Base-by-base conservation (phyloP, 2,329 filamentous ascomycete genomes). In the Chaetothyriales sp. region DNA sequence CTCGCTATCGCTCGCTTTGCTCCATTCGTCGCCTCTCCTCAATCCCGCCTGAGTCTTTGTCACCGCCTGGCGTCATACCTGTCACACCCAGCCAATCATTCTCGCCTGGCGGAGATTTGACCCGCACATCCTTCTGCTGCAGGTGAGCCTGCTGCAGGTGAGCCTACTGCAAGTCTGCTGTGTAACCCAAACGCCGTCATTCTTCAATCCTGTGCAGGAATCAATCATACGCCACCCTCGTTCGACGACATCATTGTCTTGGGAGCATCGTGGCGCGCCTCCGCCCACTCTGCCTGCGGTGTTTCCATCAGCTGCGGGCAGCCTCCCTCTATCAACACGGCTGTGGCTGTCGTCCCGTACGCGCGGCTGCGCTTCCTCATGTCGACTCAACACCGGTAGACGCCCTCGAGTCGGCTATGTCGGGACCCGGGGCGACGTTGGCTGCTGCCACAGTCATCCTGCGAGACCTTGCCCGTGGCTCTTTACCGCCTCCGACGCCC, bases 371-470 rank as follows among this genome's bases (percentile, higher is more conserved):
- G 43, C 47, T 49, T 22, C 47, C 54, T 48, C 52, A 58, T 58
- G 56, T 56, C 46, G 56, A 55, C 44, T 49, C 52, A 50, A 47
- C 54, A 18, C 25, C 48, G 47, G 44, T 55, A 58, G 56, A 57
- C 48, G 50, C 43, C 6, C 47, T 50, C 18, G 18, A 48, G 43
- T 48, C 54, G 54, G 53, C 56, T 53, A 74, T 74, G 71, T 66
- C 70, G 67, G 64, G 61, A 58, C 65, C 64, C 61, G 70, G 73
- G 60, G 72, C 73, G 57, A 72, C 71, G 54, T 64, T 75, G 58
- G 65, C 66, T 60, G 71, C 70, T 54, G 71, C 71, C 55, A 65
- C 72, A 55, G 67, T 63, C 56, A 66, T 75, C 49, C 59, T 76
- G 46, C 70, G 69, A 56, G 67, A 66, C 58, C 64, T 76, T 49